phyloP scores from a whole-genome alignment of 371 early-diverging fungal species.

The Apophysomyces trapeziformis region DNA sequence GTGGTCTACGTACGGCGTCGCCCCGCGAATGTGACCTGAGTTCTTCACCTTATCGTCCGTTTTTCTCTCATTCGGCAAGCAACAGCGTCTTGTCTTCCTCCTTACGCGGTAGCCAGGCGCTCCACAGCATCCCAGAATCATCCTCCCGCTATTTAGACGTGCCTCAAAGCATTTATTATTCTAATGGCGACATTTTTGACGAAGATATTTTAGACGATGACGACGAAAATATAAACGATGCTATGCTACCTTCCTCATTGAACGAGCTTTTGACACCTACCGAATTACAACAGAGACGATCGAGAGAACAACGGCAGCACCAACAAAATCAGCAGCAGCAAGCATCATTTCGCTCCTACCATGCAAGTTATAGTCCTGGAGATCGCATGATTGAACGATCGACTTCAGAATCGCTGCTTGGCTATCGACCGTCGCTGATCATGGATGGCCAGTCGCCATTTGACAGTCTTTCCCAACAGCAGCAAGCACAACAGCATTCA shows the following conservation, averaged over 20 bases:
- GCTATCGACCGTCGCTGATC: constrained; percentile 5
- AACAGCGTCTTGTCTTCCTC: constrained; percentile 21
- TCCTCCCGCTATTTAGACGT: constrained; percentile 19
- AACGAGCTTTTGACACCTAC: constrained; percentile 57
- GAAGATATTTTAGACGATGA: constrained; percentile 14
- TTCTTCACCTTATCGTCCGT: constrained; percentile 21
- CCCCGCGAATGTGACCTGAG: constrained; percentile 18
- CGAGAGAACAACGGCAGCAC: constrained; percentile 33
- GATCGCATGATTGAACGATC: constrained; percentile 21
- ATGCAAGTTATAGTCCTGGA: constrained; percentile 15
- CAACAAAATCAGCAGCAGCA: constrained; percentile 18
- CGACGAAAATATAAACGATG: constrained; percentile 42
- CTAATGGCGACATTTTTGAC: constrained; percentile 20
- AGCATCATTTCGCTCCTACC: constrained; percentile 1
- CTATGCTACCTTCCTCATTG: constrained; percentile 56
- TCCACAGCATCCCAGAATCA: constrained; percentile 27
- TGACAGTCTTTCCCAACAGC: constrained; percentile 13
- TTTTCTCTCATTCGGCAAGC: constrained; percentile 10
- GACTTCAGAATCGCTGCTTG: constrained; percentile 21
- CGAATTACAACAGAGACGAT: constrained; percentile 45
- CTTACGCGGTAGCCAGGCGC: constrained; percentile 13
- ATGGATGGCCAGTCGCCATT: constrained; percentile 19
- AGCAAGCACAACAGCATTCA: constrained; percentile 12
- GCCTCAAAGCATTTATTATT: constrained; percentile 23
- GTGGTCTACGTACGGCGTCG: constrained; percentile 12